Evolutionary conservation across 495 filamentous ascomycete species (phyloP).

Genomic region (Hypomontagnella submonticulosa): DNA sequence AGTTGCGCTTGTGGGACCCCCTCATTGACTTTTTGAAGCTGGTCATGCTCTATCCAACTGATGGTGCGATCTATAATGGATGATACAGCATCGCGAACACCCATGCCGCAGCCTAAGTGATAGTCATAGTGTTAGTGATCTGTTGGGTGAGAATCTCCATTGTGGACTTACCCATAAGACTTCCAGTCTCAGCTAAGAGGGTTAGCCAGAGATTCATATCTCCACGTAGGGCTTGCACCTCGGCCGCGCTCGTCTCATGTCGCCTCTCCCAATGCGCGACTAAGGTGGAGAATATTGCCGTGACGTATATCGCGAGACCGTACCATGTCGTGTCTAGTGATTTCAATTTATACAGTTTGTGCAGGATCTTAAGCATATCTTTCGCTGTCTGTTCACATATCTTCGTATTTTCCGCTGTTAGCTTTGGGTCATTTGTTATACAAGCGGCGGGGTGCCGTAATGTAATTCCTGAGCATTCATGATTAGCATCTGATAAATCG

Average conservation of each 20-base stretch:
- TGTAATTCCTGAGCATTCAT: conserved; percentile 45
- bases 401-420: conserved; percentile 72
- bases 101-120: conserved; percentile 49
- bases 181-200: conserved; percentile 72
- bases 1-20: conserved; percentile 28
- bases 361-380: conserved; percentile 69
- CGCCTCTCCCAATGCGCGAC: conserved; percentile 75
- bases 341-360: conserved; percentile 67
- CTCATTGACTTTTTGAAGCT: conserved; percentile 47
- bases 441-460: conserved; percentile 79
- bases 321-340: conserved; percentile 88
- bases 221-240: conserved; percentile 64
- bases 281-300: conserved; percentile 76
- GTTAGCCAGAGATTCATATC: conserved; percentile 78
- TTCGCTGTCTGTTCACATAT: conserved; percentile 74
- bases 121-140: conserved; percentile 7
- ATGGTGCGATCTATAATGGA: conserved; percentile 57
- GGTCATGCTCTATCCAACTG: conserved; percentile 57
- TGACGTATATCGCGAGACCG: conserved; percentile 73
- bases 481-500: conserved; percentile 14
- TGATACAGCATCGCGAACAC: conserved; percentile 52
- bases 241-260: conserved; percentile 63
- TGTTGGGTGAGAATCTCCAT: not conserved
- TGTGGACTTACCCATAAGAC: conserved; percentile 65
- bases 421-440: conserved; percentile 65